Evolutionary conservation across 2,329 filamentous ascomycete species (phyloP).

Genomic region (Cladophialophora carrionii): DNA sequence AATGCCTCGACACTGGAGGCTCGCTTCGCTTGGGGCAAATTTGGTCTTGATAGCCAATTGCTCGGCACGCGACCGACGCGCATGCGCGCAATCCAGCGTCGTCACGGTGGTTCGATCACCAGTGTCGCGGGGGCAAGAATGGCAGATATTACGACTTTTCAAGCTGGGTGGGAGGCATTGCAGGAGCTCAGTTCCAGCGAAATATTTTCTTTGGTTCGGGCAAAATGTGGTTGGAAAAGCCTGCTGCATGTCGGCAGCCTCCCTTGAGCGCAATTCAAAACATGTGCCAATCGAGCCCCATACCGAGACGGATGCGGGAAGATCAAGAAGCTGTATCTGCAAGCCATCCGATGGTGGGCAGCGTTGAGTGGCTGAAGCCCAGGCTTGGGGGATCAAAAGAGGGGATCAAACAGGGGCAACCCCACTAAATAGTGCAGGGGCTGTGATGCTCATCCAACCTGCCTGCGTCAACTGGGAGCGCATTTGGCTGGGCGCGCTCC

Average conservation of each 20-base stretch:
- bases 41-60: constrained; percentile 6
- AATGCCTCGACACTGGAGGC: constrained; percentile 9
- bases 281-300: constrained; percentile 31
- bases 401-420: constrained; percentile 4
- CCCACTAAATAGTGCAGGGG: background rate
- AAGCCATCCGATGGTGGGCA: constrained; percentile 3
- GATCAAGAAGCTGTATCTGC: constrained; percentile 14
- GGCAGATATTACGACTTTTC: background rate
- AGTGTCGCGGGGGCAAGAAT: background rate
- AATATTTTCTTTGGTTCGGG: constrained; percentile 11
- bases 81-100: background rate
- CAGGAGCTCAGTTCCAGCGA: background rate
- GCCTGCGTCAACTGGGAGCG: constrained; percentile 7
- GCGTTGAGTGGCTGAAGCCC: constrained; percentile 8
- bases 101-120: background rate
- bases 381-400: constrained; percentile 12
- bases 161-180: background rate
- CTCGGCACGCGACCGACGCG: constrained; percentile 8
- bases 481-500: background rate
- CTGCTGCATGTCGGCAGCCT: constrained; percentile 5
- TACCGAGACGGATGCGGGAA: constrained; percentile 10
- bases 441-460: background rate
- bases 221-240: background rate
- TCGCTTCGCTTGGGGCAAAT: constrained; percentile 15
- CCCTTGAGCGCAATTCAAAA: constrained; percentile 28